Evolutionary conservation across 1,284 basidiomycete species (phyloP), one percentile per base, ranked within the genome.

Genomic region (Malassezia obtusa): DNA sequence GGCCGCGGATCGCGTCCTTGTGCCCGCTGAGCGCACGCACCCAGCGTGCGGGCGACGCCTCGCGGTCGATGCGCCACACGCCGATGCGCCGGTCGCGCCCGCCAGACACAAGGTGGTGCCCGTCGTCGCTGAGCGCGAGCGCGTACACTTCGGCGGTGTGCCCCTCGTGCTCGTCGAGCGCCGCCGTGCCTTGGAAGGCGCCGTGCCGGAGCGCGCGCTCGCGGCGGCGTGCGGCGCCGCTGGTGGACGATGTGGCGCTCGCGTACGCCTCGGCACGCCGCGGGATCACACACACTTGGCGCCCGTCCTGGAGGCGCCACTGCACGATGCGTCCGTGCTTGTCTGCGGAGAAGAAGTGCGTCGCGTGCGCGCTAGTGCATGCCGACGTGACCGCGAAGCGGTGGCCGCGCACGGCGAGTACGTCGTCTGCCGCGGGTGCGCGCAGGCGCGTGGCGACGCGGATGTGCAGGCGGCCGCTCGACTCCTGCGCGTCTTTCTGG

Each of bases 71-170:
- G 12, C 41, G 41, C 71, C 71, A 73, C 30, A 73, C 60, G 48
- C 67, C 68, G 11, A 73, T 57, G 15, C 54, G 79, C 59, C 82
- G 79, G 68, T 98, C 92, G 68, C 82, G 82, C 0, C 92, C 91
- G 1, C 83, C 90, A 60, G 86, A 89, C 0, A 84, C 89, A 1
- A 98, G 79, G 61, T 84, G 83, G 66, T 81, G 83, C 1, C 87
- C 90, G 73, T 96, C 88, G 31, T 82, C 80, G 59, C 87, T 91
- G 44, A 95, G 71, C 0, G 91, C 87, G 15, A 98, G 77, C 1
- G 83, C 79, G 54, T 87, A 79, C 0, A 98, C 81, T 71, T 90
- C 86, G 65, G 89, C 88, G 1, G 82, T 84, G 73, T 98, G 92
- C 0, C 92, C 91, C 49, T 71, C 57, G 17, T 47, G 55, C 79